Evolutionary conservation across 2,329 filamentous ascomycete genomes (phyloP), one percentile per base, ranked within the genome.

Genomic region (Metarhizium guizhouense): DNA sequence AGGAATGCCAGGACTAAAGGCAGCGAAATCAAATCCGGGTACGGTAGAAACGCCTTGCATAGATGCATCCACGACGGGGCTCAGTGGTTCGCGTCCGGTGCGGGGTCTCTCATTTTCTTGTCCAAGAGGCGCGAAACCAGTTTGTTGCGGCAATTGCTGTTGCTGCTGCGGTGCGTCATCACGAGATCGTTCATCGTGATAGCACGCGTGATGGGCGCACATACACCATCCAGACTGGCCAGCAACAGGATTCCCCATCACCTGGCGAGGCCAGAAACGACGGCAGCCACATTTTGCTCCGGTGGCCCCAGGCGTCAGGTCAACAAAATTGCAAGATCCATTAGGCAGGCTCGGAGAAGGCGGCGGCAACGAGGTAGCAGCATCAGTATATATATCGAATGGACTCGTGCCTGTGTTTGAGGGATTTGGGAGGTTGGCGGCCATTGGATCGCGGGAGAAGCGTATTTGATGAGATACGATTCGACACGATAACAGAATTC

Each of bases 151-250:
- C 45, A 30, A 30, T 6, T 63, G 60, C 6, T 66, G 58, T 48
- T 65, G 62, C 18, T 60, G 52, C 47, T 57, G 60, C 7, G 11
- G 43, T 16, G 38, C 38, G 13, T 59, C 51, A 61, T 48, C 25
- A 30, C 25, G 45, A 30, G 25, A 56, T 40, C 65, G 68, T 61
- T 82, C 74, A 65, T 83, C 81, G 58, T 84, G 81, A 58, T 75
- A 84, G 65, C 81, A 84, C 54, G 81, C 81, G 67, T 84, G 81
- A 61, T 84, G 81, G 53, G 77, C 78, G 63, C 81, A 84, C 81
- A 84, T 83, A 69, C 81, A 84, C 74, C 76, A 82, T 57, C 72
- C 70, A 32, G 71, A 63, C 62, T 81, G 74, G 54, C 76, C 75
- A 54, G 67, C 61, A 47, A 68, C 64, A 50, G 70, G 64, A 51